Evolutionary conservation across 768 basidiomycete species (phyloP).

Genomic region (Russula ochroleuca): DNA sequence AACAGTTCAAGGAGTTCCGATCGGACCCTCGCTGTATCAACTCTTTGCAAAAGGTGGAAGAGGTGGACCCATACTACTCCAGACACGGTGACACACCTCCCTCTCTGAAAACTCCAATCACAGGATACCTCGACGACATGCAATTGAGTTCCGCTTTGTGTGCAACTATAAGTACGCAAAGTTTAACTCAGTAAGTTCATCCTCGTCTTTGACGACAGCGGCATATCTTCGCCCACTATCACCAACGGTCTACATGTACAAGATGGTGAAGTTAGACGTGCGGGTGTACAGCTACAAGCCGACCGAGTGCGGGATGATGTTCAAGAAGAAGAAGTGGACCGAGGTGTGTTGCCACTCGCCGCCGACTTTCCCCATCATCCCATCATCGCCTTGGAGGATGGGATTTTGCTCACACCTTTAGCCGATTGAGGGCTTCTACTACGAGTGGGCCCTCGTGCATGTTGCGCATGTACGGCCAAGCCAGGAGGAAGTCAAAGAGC

Average conservation of each 20-base stretch:
- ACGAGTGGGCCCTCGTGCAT: slow-evolving; percentile 80
- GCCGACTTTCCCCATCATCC: too few relatives aligned
- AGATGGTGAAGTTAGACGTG: slow-evolving; percentile 32
- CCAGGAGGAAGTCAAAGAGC: slow-evolving; percentile 70
- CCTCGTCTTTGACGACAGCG: slow-evolving; percentile 60
- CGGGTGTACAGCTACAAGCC: slow-evolving; percentile 82
- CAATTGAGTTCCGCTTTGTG: slow-evolving; percentile 68
- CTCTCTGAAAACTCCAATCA: neutral
- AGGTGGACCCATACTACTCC: slow-evolving; percentile 39
- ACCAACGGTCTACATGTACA: neutral
- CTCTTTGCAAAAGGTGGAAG: slow-evolving; percentile 50
- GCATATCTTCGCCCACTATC: slow-evolving; percentile 22
- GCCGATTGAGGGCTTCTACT: slow-evolving; percentile 67
- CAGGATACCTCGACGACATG: slow-evolving; percentile 36
- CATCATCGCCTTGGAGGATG: neutral
- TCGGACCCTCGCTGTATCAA: slow-evolving; percentile 37
- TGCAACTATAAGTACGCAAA: slow-evolving; percentile 84
- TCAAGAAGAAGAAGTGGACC: slow-evolving; percentile 82
- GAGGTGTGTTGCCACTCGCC: too few relatives aligned
- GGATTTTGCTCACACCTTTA: slow-evolving; percentile 31
- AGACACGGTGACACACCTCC: neutral
- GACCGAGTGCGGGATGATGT: slow-evolving; percentile 80
- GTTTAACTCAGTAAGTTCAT: slow-evolving; percentile 83
- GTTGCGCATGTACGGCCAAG: slow-evolving; percentile 67
- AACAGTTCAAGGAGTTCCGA: slow-evolving; percentile 59